Evolutionary conservation across 164 flowering plant genomes (phyloP).

Genomic region (Nelumbo lutea): DNA sequence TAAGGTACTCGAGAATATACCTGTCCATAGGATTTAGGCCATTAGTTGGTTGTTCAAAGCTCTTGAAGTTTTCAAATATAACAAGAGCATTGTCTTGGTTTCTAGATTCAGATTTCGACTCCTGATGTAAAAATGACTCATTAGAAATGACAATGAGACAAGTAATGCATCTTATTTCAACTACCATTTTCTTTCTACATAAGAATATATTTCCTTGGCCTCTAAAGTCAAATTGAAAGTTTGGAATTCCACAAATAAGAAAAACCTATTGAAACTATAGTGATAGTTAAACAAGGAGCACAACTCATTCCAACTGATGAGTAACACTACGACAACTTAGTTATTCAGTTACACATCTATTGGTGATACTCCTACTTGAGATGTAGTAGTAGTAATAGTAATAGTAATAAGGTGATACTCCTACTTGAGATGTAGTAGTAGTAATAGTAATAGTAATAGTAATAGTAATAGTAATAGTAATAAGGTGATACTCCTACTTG

Average conservation of each 20-base stretch:
- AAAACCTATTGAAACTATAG: too few species aligned
- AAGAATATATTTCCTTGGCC: too few species aligned
- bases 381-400: too few species aligned
- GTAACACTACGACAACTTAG: background rate
- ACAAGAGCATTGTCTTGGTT: conserved; percentile 35
- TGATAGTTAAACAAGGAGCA: background rate
- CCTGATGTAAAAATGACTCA: conserved; percentile 32
- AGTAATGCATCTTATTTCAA: background rate
- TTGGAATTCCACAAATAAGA: too few species aligned
- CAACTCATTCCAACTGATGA: background rate
- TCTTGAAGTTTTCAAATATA: conserved; percentile 27
- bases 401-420: too few species aligned
- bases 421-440: too few species aligned
- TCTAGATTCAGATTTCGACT: conserved; percentile 41
- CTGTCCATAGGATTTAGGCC: conserved; percentile 34
- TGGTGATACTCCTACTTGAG: too few species aligned
- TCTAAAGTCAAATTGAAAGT: too few species aligned
- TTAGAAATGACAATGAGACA: conserved; percentile 5
- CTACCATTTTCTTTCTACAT: too few species aligned
- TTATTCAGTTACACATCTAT: background rate
- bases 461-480: background rate
- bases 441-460: too few species aligned
- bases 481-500: too few species aligned
- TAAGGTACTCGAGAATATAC: conserved; percentile 25
- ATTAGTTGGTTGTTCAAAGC: conserved; percentile 13